Evolutionary conservation across 805 yeast species (phyloP), one percentile per base, ranked within the genome.

Genomic region (Kodamaea kakaduensis): DNA sequence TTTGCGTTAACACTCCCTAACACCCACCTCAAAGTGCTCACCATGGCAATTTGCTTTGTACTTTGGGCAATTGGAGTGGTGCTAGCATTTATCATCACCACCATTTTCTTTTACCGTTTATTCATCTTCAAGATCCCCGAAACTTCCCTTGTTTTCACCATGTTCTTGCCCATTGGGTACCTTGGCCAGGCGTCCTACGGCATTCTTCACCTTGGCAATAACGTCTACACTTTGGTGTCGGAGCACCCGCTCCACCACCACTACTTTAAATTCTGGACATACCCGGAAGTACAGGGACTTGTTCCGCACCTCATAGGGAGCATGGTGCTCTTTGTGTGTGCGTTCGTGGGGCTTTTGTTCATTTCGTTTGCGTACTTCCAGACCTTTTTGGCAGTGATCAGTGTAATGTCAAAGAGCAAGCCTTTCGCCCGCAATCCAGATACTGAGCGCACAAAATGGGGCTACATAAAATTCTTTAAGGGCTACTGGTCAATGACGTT

Each of bases 141-240:
- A 5, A 70, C 77, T 36, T 53, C 58, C 5, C 47, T 61, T 30
- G 70, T 82, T 2, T 81, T 81, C 52, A 71, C 88, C 10, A 60
- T 77, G 31, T 85, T 87, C 51, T 69, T 86, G 33, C 88, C 94
- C 1, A 64, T 87, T 28, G 96, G 96, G 6, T 80, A 88, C 25
- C 56, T 84, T 51, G 96, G 96, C 12, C 96, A 88, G 58, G 94
- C 90, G 1, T 73, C 85, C 1, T 84, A 67, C 55, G 84, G 84
- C 2, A 69, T 84, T 9, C 58, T 80, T 43, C 56, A 74, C 32
- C 59, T 77, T 41, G 81, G 85, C 6, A 47, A 58, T 17, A 72
- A 76, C 47, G 48, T 54, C 32, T 38, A 50, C 47, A 12, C 48
- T 24, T 27, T 61, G 12, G 32, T 57, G 17, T 23, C 41, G 36